Percentiles rank a stretch among this genome's conserved stretches.
Evolutionary conservation across 768 basidiomycete genomes (phyloP).

Genomic region (Trametopsis cervina): DNA sequence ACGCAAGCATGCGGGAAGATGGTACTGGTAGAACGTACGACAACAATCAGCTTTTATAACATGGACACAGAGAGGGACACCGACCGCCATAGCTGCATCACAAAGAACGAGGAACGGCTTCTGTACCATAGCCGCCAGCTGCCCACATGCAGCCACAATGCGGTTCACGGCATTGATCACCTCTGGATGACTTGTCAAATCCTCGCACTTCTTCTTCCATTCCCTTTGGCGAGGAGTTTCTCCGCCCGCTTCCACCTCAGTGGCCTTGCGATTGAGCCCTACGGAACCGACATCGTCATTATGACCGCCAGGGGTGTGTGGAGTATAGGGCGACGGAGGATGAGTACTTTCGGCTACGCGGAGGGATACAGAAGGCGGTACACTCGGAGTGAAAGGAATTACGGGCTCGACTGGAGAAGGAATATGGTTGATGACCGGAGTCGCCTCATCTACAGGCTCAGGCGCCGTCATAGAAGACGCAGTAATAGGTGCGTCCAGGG

Average conservation of each 20-base stretch:
- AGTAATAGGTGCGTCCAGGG: slow-evolving; percentile 3
- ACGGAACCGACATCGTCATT: background rate
- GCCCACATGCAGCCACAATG: slow-evolving; percentile 20
- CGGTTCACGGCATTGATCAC: slow-evolving; percentile 16
- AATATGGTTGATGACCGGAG: background rate
- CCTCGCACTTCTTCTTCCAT: slow-evolving; percentile 14
- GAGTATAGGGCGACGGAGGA: background rate
- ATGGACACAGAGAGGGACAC: slow-evolving; percentile 21
- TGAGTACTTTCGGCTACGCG: background rate
- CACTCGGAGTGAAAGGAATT: background rate
- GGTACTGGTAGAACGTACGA: slow-evolving; percentile 40
- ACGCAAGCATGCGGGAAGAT: slow-evolving; percentile 68
- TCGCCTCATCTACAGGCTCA: background rate
- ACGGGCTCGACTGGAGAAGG: background rate
- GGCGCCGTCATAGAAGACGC: background rate
- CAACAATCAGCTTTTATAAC: slow-evolving; percentile 1
- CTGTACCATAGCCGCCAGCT: slow-evolving; percentile 15
- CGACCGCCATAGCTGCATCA: slow-evolving; percentile 64
- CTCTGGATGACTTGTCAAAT: slow-evolving; percentile 12
- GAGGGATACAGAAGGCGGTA: background rate
- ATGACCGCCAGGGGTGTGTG: background rate
- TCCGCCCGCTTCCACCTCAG: background rate
- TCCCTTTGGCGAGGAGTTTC: slow-evolving; percentile 5
- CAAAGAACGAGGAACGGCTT: slow-evolving; percentile 51
- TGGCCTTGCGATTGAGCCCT: background rate